Base-by-base conservation (phyloP, 2,329 filamentous ascomycete species). In the Trichoderma sp. region DNA sequence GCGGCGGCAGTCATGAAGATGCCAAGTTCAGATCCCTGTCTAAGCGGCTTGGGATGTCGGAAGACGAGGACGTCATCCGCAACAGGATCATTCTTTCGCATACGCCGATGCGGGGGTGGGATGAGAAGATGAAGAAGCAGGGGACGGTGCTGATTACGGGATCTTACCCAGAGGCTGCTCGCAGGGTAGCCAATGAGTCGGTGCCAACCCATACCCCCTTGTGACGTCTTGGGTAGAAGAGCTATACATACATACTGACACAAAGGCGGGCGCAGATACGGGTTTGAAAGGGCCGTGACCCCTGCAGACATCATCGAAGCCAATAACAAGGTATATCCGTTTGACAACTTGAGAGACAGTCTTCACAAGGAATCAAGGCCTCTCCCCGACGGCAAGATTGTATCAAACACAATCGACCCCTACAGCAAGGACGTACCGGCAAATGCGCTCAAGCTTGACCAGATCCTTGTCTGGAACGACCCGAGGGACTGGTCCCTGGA, bases 401-500 rank as follows among this genome's bases (percentile, higher is more conserved):
- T 79, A 0, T 72, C 75, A 3, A 73, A 74, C 10, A 71, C 78
- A 13, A 70, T 69, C 8, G 78, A 80, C 11, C 74, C 78, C 6
- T 78, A 79, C 68, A 76, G 78, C 51, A 74, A 70, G 8, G 70
- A 73, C 76, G 82, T 79, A 71, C 81, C 70, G 64, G 75, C 66
- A 0, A 76, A 81, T 11, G 79, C 83, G 11, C 84, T 95, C 59
- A 94, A 93, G 74, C 91, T 99, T 73, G 93, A 97, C 76, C 94
- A 94, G 32, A 88, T 98, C 32, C 91, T 98, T 75, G 91, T 97
- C 7, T 97, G 95, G 85, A 97, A 97, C 78, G 96, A 98, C 79
- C 94, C 96, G 4, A 88, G 96, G 68, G 96, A 99, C 82, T 99
- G 96, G 96, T 94, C 92, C 0, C 85, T 97, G 11, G 95, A 98